Evolutionary conservation across 1,284 basidiomycete genomes (phyloP).

Genomic region (Rhodotorula sp.): DNA sequence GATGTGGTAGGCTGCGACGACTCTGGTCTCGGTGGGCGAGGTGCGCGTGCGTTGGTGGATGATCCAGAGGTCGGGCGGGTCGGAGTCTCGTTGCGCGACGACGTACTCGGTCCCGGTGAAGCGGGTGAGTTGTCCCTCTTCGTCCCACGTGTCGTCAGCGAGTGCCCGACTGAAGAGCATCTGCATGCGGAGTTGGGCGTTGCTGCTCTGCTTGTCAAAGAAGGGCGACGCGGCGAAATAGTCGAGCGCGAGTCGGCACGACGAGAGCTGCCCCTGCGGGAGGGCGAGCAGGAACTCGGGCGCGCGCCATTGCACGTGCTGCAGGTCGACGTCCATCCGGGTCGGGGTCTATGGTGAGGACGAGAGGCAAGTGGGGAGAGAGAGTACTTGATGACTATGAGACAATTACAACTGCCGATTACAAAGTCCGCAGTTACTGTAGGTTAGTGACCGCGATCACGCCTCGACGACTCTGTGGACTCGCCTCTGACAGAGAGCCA

Average conservation of each 20-base stretch:
- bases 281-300: constrained; percentile 42
- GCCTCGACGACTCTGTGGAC: too few relatives aligned
- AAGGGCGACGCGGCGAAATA: constrained; percentile 83
- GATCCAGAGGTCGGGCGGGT: constrained; percentile 64
- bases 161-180: constrained; percentile 53
- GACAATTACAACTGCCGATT: neutral
- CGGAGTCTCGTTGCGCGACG: constrained; percentile 70
- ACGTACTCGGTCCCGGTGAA: constrained; percentile 80
- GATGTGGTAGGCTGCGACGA: constrained; percentile 76
- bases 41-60: constrained; percentile 79
- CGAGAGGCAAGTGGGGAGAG: neutral
- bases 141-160: constrained; percentile 59
- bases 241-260: constrained; percentile 68
- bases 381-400: constrained; percentile 3
- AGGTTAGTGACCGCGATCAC: too few relatives aligned
- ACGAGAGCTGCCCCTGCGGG: constrained; percentile 26
- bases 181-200: constrained; percentile 83
- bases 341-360: neutral
- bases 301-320: constrained; percentile 43
- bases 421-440: neutral
- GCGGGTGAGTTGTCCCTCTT: constrained; percentile 73
- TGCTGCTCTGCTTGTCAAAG: constrained; percentile 85
- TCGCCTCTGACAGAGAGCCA: too few relatives aligned
- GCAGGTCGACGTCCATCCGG: constrained; percentile 13
- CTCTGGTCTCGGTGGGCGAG: constrained; percentile 68